Evolutionary conservation across 2,329 filamentous ascomycete genomes (phyloP), one percentile per base, ranked within the genome.

Genomic region (Gremmenia infestans): DNA sequence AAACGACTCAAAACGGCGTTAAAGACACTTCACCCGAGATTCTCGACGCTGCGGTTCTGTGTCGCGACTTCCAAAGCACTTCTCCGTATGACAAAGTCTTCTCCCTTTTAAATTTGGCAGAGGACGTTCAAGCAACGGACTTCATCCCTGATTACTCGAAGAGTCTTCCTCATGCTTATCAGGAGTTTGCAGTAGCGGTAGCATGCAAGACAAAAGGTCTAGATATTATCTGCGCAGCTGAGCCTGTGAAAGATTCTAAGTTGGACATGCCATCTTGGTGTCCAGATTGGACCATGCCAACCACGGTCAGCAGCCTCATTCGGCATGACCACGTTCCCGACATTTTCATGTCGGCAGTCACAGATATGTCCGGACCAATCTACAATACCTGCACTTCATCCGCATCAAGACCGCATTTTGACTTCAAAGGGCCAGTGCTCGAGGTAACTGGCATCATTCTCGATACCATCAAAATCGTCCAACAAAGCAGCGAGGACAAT

Each of bases 31-130:
- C 49, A 7, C 56, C 56, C 2, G 53, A 50, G 4, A 58, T 58
- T 11, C 39, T 58, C 7, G 56, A 58, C 35, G 40, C 43, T 5
- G 32, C 53, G 23, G 19, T 37, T 37, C 50, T 58, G 5, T 50
- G 45, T 8, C 46, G 56, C 37, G 56, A 58, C 17, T 58, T 58
- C 25, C 43, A 55, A 12, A 55, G 53, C 22, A 53, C 56, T 15
- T 48, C 47, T 17, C 46, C 56, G 15, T 47, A 58, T 37, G 56
- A 58, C 35, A 58, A 58, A 15, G 42, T 55, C 14, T 58, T 58
- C 19, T 49, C 56, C 12, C 32, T 58, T 11, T 37, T 40, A 35
- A 55, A 58, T 40, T 9, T 58, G 19, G 56, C 56, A 14, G 39
- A 52, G 11, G 56, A 58, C 43, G 43, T 45, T 2, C 39, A 58